These are phyloP conservation scores for Lotmaria passim DNA, from an alignment of 208 protist genomes.

Conservation along the genomic window DNA sequence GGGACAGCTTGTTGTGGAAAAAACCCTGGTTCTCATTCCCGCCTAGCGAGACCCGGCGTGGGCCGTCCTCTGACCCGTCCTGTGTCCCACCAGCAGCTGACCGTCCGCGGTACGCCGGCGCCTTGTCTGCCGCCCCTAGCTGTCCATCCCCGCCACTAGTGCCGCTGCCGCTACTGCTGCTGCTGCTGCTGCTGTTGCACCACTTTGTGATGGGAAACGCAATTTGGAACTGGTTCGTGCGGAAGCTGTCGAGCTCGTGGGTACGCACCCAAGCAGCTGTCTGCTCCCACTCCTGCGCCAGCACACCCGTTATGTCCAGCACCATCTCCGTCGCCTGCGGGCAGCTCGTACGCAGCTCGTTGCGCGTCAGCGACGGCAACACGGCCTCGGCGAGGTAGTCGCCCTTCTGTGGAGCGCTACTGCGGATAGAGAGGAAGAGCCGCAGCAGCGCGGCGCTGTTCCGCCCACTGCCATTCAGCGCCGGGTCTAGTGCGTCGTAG, in stretches of 20 bases:
- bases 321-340: conserved; percentile 90
- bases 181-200: conserved; percentile 17
- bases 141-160: conserved; percentile 1
- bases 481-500: conserved; percentile 97
- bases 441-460: conserved; percentile 87
- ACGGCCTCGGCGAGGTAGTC: conserved; percentile 95
- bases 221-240: conserved; percentile 94
- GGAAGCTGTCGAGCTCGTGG: conserved; percentile 88
- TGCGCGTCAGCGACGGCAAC: conserved; percentile 77
- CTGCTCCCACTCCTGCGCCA: conserved; percentile 93
- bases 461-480: conserved; percentile 94
- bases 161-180: background rate
- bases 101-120: background rate
- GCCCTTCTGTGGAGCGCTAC: conserved; percentile 80
- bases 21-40: background rate
- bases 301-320: conserved; percentile 79
- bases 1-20: background rate
- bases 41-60: background rate
- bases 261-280: conserved; percentile 94
- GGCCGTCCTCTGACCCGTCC: background rate
- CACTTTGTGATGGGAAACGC: conserved; percentile 46
- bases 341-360: conserved; percentile 73
- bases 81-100: background rate
- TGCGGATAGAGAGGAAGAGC: conserved; percentile 98
- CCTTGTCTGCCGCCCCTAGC: background rate